These are phyloP conservation scores for Sicyos baderoa DNA, from an alignment of 306 rosid genomes.

Conservation along the genomic window DNA sequence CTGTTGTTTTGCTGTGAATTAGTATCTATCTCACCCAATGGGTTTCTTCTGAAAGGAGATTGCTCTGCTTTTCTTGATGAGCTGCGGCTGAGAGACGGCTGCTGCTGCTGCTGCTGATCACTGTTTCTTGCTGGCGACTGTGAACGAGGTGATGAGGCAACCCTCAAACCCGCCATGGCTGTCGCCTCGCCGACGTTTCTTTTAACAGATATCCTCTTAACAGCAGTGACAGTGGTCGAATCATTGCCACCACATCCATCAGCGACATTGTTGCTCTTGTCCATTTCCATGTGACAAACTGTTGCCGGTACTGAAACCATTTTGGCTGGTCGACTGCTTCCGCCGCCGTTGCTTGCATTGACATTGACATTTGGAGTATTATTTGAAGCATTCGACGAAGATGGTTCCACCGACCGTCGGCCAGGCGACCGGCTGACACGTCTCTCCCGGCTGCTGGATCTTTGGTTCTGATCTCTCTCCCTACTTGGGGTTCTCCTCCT, in stretches of 20 bases:
- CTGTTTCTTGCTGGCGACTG: constrained; percentile 61
- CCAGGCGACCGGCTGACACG: constrained; percentile 86
- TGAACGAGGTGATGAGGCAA: constrained; percentile 63
- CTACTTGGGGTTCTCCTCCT: constrained; percentile 92
- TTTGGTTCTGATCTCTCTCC: constrained; percentile 62
- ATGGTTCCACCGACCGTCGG: constrained; percentile 42
- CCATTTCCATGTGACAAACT: constrained; percentile 64
- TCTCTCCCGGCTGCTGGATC: constrained; percentile 72
- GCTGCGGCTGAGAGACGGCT: constrained; percentile 73
- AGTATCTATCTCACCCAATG: constrained; percentile 67
- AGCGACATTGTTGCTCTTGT: constrained; percentile 59
- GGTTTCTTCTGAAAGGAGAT: constrained; percentile 84
- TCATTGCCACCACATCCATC: constrained; percentile 26
- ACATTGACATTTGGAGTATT: constrained; percentile 16
- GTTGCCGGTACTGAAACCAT: constrained; percentile 96
- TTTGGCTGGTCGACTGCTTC: constrained; percentile 45
- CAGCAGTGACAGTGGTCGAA: constrained; percentile 29
- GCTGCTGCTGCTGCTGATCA: constrained; percentile 28
- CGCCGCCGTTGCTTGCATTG: background rate
- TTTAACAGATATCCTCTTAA: constrained; percentile 61
- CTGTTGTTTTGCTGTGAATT: constrained; percentile 48
- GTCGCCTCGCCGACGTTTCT: constrained; percentile 52
- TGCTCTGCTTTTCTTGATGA: constrained; percentile 77
- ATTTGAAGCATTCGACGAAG: background rate
- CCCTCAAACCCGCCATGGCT: constrained; percentile 35